Evolutionary conservation across 768 basidiomycete species (phyloP), one percentile per base, ranked within the genome.

Genomic region (Hirschioporus abietinus): DNA sequence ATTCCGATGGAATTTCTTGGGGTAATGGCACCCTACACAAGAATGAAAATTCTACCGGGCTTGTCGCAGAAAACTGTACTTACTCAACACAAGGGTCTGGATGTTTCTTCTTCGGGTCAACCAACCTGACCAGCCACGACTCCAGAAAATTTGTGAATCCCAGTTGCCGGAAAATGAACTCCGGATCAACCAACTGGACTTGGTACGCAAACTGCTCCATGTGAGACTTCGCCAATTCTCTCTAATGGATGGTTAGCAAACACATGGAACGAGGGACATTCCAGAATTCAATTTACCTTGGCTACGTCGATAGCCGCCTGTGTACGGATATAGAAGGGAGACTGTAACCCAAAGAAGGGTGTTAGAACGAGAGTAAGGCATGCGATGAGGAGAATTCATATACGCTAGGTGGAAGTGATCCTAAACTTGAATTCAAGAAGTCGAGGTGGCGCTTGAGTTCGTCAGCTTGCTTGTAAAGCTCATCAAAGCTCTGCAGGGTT

Each of bases 111-210:
- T 78, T 83, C 1, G 95, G 93, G 69, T 99, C 96, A 34, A 89
- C 95, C 68, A 91, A 86, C 17, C 96, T 86, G 65, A 98, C 91
- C 60, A 99, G 79, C 96, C 96, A 99, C 0, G 92, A 91, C 65
- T 95, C 95, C 52, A 95, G 82, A 77, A 98, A 96, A 70, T 85
- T 90, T n/a, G 87, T 88, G 77, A 96, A 98, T 20, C 86, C 86
- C 60, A 95, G 87, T 25, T 86, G 89, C 66, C 88, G 85, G 73
- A 89, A 86, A 57, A 91, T 82, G 66, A 96, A 82, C 69, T 93
- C 93, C 7, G 93, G 93, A 72, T 98, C 95, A 30, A 91, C 80
- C 1, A 99, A 82, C 68, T 95, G 95, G 0, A 90, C 89, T 64
- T 94, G 89, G 74, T 86, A 96, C 0, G 95, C 88, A 57, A 92